Evolutionary conservation across 495 filamentous ascomycete species (phyloP), one percentile per base, ranked within the genome.

Genomic region (Sordaria brevicollis): DNA sequence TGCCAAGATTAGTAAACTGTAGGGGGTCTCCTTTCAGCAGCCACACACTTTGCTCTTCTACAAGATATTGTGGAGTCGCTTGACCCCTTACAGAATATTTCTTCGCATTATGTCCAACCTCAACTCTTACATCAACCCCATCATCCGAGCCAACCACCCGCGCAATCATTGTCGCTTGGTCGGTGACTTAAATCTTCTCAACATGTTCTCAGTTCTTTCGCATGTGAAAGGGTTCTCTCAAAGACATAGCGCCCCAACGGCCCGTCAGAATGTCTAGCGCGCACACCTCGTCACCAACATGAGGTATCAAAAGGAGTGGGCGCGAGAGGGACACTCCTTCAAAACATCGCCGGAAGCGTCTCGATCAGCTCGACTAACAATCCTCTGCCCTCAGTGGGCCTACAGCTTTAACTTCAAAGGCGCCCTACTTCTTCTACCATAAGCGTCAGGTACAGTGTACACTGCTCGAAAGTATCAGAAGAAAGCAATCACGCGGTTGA

Each of bases 281-380:
- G 17, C 25, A 7, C 10, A 31, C 11, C 49, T 31, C 49, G 49
- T 57, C 25, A 31, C 49, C 49, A 57, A 57, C 49, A 15, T 21
- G 21, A 7, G 5, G 25, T 31, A 7, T 17, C 25, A 1, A 31
- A 17, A 13, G 31, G 17, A 17, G 1, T 8, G 2, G 8, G 8
- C 49, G 3, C 8, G 4, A 2, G 25, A 31, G 49, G 2, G 49
- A 57, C 49, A 57, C 49, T 57, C 49, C 5, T 25, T 57, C 11
- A 1, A 0, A 0, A 31, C 0, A 15, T 17, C 13, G 13, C 11
- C 2, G 2, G 5, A 0, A 8, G 2, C 0, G 0, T 13, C 49
- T 57, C 21, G 0, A 3, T 15, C 21, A 29, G 0, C 21, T 1
- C 0, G 49, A 6, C 2, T 3, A n/a, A n/a, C n/a, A n/a, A n/a